Base-by-base conservation (phyloP, 441 rosid species). In the Populus trichocarpa region DNA sequence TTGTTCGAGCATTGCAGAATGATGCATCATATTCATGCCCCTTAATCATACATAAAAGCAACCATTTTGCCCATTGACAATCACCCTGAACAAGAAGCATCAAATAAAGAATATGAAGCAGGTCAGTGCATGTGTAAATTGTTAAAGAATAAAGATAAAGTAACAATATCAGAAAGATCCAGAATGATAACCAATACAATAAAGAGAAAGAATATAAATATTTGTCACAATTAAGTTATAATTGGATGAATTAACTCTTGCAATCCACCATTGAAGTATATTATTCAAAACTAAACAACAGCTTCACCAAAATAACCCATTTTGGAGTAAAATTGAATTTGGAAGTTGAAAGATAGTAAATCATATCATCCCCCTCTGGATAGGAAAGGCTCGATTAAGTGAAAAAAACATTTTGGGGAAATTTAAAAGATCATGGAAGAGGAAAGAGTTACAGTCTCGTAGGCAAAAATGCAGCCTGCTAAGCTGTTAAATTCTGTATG, bases 41-140 rank as follows among this genome's bases (percentile, higher is more conserved):
- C 79, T 90, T 92, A 75, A 90, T 83, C 85, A 97, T 92, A 74
- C 97, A 92, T 70, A 90, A 87, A 77, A 97, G 92, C 91, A 95
- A 86, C 99, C 99, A 97, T 83, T 89, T 92, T 81, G 97, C 98
- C 99, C 99, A 97, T 73, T 93, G 97, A 83, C 95, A 93, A 86
- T 93, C 98, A 74, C 98, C 98, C 99, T 97, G 89, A 78, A 74
- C 63, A 26, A 83, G 68, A 88, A 78, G 76, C 77, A 82, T 80
- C 71, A 80, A 46, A 78, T 20, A 67, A 78, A 30, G 70, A 36
- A 82, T 69, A 69, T 8, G 26, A 69, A 53, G 75, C 22, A 77
- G 66, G 32, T 30, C 32, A 30, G 32, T 67, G 67, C 11, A 71
- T 71, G 50, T 26, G 69, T 30, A 79, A 71, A 16, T 59, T 40